phyloP scores from a whole-genome alignment of 2,329 filamentous ascomycete genomes.

The Hypoxylon sp. region DNA sequence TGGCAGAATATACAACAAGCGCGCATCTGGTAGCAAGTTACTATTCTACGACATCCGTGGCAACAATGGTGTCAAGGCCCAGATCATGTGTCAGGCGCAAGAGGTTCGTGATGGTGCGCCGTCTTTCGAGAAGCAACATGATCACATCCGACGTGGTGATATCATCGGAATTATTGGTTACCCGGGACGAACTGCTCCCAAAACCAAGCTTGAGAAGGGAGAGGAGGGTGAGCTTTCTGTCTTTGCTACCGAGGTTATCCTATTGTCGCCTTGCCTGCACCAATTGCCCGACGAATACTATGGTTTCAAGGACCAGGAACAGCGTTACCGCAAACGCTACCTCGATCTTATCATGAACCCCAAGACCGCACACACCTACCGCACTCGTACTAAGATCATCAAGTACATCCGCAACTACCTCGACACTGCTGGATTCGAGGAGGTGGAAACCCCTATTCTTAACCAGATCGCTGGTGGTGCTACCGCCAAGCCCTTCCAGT shows the following conservation, averaged over 20 bases:
- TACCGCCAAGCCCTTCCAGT: conserved; percentile 93
- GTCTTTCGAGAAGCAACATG: conserved; percentile 87
- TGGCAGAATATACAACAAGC: conserved; percentile 89
- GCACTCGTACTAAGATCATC: conserved; percentile 87
- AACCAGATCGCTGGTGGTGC: conserved; percentile 95
- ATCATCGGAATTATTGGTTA: conserved; percentile 89
- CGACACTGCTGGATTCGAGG: conserved; percentile 85
- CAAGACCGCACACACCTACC: conserved; percentile 80
- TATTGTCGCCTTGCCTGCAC: conserved; percentile 91
- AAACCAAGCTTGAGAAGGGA: conserved; percentile 81
- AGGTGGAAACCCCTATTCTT: conserved; percentile 98
- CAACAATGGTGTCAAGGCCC: conserved; percentile 71
- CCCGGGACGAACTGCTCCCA: conserved; percentile 85
- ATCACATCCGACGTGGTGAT: conserved; percentile 88
- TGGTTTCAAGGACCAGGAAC: conserved; percentile 94
- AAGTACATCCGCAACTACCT: conserved; percentile 90
- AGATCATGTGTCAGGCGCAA: conserved; percentile 92
- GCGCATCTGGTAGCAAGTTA: conserved; percentile 82
- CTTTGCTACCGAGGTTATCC: conserved; percentile 84
- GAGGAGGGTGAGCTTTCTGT: conserved; percentile 92
- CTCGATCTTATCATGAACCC: conserved; percentile 98
- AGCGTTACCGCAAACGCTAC: conserved; percentile 91
- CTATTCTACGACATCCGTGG: conserved; percentile 86
- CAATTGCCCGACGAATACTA: conserved; percentile 90
- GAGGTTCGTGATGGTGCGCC: conserved; percentile 71